Percentiles rank a stretch among this genome's conserved stretches.
Conservation (phyloP, 768 basidiomycete genomes). For the Podaxis rugospora region DNA sequence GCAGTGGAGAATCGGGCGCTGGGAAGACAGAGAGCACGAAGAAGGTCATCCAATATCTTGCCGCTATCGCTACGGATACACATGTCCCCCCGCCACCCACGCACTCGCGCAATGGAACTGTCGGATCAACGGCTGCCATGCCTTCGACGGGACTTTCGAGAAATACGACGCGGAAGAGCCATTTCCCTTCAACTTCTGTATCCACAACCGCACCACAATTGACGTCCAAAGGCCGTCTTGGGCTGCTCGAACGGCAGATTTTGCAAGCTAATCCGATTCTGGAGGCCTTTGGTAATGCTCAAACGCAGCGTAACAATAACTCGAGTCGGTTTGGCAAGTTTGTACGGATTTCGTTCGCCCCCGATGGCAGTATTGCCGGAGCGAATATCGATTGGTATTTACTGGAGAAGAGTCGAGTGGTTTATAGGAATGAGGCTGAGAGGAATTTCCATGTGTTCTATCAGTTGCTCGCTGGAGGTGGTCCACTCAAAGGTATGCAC, state of each 20-base stretch:
- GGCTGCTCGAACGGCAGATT: conserved; percentile 92
- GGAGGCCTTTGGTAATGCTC: conserved; percentile 98
- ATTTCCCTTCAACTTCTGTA: conserved; percentile 37
- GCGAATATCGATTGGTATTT: conserved; percentile 99
- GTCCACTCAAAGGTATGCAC: conserved; percentile 59
- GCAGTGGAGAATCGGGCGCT: conserved; percentile 95
- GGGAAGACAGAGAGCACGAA: conserved; percentile 99
- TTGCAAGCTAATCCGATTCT: conserved; percentile 96
- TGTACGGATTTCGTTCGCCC: conserved; percentile 90
- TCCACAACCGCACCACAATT: conserved; percentile 40
- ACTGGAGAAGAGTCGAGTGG: conserved; percentile 94
- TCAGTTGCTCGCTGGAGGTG: conserved; percentile 80
- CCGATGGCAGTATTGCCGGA: conserved; percentile 91
- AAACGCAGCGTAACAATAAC: conserved; percentile 97
- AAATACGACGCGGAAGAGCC: conserved; percentile 54
- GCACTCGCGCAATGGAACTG: conserved; percentile 64
- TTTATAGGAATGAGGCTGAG: conserved; percentile 82
- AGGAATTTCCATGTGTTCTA: conserved; percentile 97
- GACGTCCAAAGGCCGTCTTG: conserved; percentile 70
- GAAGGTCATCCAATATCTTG: conserved; percentile 99
- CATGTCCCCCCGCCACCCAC: conserved; percentile 51
- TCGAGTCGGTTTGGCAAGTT: conserved; percentile 99
- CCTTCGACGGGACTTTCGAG: conserved; percentile 69
- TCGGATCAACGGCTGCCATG: conserved; percentile 52
- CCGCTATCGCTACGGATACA: conserved; percentile 88